phyloP scores from a whole-genome alignment of 208 protist genomes.

The Acanthamoeba royreba region DNA sequence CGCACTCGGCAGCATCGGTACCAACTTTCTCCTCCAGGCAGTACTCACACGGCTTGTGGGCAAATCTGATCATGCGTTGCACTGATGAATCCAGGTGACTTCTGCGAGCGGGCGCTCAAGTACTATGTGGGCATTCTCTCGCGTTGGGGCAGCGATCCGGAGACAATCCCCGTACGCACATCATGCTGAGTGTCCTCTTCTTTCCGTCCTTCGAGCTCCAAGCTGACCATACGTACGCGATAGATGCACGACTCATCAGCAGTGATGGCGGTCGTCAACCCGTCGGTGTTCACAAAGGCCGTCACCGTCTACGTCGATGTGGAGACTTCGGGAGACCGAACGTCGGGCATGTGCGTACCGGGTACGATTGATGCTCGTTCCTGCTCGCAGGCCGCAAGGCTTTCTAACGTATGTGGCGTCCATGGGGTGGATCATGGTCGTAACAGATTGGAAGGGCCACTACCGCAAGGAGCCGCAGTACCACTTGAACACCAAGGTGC shows the following conservation, averaged over 20 bases:
- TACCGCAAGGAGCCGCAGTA: neutral
- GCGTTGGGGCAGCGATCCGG: neutral
- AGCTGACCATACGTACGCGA: too few relatives aligned
- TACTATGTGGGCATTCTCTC: neutral
- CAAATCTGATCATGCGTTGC: too few relatives aligned
- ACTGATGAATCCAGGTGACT: neutral
- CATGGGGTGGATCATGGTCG: too few relatives aligned
- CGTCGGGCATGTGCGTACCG: neutral
- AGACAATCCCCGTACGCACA: neutral
- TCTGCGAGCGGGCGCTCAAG: neutral
- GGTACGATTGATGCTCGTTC: too few relatives aligned
- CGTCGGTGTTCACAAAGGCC: neutral
- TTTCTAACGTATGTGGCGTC: too few relatives aligned
- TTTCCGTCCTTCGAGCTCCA: too few relatives aligned
- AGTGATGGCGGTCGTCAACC: neutral
- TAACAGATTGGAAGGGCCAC: neutral
- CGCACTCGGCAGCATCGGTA: neutral
- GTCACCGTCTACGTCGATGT: neutral
- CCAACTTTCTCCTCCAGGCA: neutral
- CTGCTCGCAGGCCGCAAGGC: too few relatives aligned
- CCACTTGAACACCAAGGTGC: neutral
- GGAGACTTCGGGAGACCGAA: neutral
- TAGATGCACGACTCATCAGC: slow-evolving; percentile 14
- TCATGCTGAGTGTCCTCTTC: neutral
- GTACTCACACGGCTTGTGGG: too few relatives aligned